Percentiles rank a stretch among this genome's conserved stretches.
Evolutionary conservation across 495 filamentous ascomycete genomes (phyloP).

Genomic region (Penicillium lagena): DNA sequence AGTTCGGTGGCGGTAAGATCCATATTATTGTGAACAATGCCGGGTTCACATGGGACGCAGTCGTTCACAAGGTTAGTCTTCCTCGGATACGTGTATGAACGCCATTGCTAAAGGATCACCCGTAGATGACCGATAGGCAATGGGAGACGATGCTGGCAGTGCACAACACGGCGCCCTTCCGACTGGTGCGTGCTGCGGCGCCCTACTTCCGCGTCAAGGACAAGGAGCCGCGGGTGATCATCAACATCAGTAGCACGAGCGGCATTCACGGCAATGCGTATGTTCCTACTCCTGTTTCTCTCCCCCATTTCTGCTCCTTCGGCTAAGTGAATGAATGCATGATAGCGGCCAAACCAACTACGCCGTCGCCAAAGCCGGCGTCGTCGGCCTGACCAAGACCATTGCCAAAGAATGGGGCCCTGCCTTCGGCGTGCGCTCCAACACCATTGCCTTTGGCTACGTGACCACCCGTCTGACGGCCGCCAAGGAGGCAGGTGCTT

Average conservation of each 20-base stretch:
- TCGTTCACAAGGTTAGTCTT: slow-evolving; percentile 68
- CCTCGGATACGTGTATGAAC: neutral
- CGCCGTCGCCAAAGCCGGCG: slow-evolving; percentile 73
- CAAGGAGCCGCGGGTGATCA: slow-evolving; percentile 66
- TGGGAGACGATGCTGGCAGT: slow-evolving; percentile 80
- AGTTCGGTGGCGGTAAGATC: slow-evolving; percentile 79
- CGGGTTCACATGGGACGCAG: slow-evolving; percentile 83
- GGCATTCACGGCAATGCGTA: slow-evolving; percentile 78
- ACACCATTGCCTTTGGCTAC: slow-evolving; percentile 76
- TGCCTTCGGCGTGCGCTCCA: slow-evolving; percentile 71
- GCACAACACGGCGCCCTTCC: slow-evolving; percentile 79
- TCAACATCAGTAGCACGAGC: slow-evolving; percentile 75
- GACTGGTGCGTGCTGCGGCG: slow-evolving; percentile 68
- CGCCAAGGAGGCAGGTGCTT: slow-evolving; percentile 74
- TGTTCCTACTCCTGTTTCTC: slow-evolving; percentile 7
- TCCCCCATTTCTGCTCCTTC: neutral
- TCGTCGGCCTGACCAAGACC: slow-evolving; percentile 72
- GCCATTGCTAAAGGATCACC: neutral
- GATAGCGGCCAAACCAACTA: slow-evolving; percentile 75
- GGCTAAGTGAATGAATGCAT: neutral
- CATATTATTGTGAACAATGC: slow-evolving; percentile 87
- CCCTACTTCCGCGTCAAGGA: slow-evolving; percentile 85
- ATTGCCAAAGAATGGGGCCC: slow-evolving; percentile 94
- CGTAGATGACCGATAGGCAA: slow-evolving; percentile 79
- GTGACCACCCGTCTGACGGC: slow-evolving; percentile 72